These are phyloP conservation scores for Linum trigynum DNA, from an alignment of 345 rosid species.

Conservation along the genomic window DNA sequence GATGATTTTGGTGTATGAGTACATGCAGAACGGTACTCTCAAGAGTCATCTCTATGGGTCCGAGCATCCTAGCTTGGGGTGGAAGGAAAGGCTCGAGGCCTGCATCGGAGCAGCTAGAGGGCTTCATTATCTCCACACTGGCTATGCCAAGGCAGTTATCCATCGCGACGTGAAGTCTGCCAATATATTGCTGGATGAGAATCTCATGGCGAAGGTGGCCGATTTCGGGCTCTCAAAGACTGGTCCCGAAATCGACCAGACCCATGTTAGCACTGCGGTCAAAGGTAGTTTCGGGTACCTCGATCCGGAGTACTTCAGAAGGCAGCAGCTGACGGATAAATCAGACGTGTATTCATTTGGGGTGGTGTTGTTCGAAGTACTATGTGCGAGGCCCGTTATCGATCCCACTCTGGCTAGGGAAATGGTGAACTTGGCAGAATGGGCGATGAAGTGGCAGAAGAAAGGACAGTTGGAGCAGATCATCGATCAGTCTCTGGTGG, in stretches of 20 bases:
- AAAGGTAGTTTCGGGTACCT: no score
- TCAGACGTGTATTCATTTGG: constrained; percentile 37
- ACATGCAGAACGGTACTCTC: background rate
- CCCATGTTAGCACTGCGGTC: constrained; percentile 65
- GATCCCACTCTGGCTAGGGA: constrained; percentile 83
- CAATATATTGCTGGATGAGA: background rate
- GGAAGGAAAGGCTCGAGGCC: constrained; percentile 4
- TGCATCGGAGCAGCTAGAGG: constrained; percentile 9
- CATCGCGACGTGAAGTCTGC: constrained; percentile 6
- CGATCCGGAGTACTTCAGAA: no score
- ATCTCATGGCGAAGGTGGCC: no score
- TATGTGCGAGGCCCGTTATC: constrained; percentile 91
- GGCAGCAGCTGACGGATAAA: no score
- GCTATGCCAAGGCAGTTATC: constrained; percentile 6
- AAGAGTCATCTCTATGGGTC: background rate
- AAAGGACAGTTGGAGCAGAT: constrained; percentile 73
- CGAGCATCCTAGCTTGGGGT: background rate
- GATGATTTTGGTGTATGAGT: background rate
- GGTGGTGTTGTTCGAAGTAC: constrained; percentile 80
- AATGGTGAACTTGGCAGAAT: constrained; percentile 85
- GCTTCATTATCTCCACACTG: constrained; percentile 5
- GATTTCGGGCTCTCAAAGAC: constrained; percentile 64
- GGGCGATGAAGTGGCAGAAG: constrained; percentile 93
- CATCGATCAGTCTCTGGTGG: constrained; percentile 51
- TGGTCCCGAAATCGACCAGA: constrained; percentile 88